Evolutionary conservation across 345 rosid genomes (phyloP), one percentile per base, ranked within the genome.

Genomic region (Erysimum cheiranthoides): DNA sequence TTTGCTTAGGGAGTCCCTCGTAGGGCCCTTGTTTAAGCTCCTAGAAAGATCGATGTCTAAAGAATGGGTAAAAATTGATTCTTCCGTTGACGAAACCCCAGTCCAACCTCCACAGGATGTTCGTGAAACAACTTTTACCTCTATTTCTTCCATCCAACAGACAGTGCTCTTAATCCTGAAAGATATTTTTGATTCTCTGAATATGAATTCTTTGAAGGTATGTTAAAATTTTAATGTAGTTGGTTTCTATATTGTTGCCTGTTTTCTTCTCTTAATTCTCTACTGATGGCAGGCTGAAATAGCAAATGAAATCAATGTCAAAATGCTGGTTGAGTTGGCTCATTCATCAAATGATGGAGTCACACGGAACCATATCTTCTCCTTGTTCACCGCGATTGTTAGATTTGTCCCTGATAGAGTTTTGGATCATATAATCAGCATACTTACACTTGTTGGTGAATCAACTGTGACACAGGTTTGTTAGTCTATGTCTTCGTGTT

Each of bases 391-490:
- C 17, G 70, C 89, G 16, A 51, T 87, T 69, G 89, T 87, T 36
- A 90, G 86, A 85, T 75, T 84, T 57, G 69, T 82, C 71, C 97
- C 98, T 0, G 88, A 84, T 60, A 84, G 71, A 64, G 70, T 92
- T 61, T 79, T 88, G 83, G 91, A 86, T 47, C 89, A 90, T 61
- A 84, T 84, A 67, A 47, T 73, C 65, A 90, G 84, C 63, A 86
- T 92, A 78, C 85, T 95, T 70, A 63, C 85, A 36, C 84, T 88
- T 39, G 81, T 88, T 25, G 98, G 98, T 78, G 88, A 90, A 80
- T 93, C 98, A 60, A 81, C 96, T 0, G 84, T 88, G 45, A 82
- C 84, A 42, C 93, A 92, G 98, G 99, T 95, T 80, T 77, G 86
- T 83, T 77, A 42, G 63, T 60, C 42, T 43, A 30, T 11, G 17